Evolutionary conservation across 2,329 filamentous ascomycete species (phyloP), one percentile per base, ranked within the genome.

Genomic region (Arthrobotrys iridis): DNA sequence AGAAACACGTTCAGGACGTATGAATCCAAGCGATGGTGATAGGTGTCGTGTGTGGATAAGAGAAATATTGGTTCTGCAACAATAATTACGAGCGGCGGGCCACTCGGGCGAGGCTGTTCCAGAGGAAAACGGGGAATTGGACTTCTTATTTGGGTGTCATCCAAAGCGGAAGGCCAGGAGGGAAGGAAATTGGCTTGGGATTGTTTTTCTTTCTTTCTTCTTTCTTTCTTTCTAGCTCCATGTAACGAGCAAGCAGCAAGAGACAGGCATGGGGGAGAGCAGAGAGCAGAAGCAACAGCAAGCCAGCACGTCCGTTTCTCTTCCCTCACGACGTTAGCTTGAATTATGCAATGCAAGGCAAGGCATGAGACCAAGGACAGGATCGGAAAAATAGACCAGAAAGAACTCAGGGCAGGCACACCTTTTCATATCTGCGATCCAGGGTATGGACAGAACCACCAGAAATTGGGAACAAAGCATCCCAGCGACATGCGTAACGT

Each of bases 101-200:
- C 62, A 62, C 58, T 62, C 70, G 62, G 71, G 71, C 71, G 63
- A 75, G 63, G 46, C 46, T 63, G 66, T 71, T 71, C 63, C 63
- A 75, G 71, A 28, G 58, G 35, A 68, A 68, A 75, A 75, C 63
- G 71, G 71, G 71, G 63, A 75, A 60, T 68, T 68, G 57, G 62
- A 48, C 63, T 75, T 75, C 71, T 75, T 75, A 75, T 75, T 75
- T 63, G 65, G 65, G 65, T 41, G 63, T 57, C 62, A 35, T 75
- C 71, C 57, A 67, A 75, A 75, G 71, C 63, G 71, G 71, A 75
- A 75, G 71, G 71, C 71, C 63, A 75, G 71, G 71, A 75, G 71
- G 63, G 58, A 62, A 57, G 48, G 55, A 64, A 71, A 57, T 71
- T 48, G 41, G 22, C 18, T 33, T 30, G 41, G 41, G 28, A 24